These are phyloP conservation scores for Ustilago sp. DNA, from an alignment of 1,284 basidiomycete genomes.

Conservation along the genomic window DNA sequence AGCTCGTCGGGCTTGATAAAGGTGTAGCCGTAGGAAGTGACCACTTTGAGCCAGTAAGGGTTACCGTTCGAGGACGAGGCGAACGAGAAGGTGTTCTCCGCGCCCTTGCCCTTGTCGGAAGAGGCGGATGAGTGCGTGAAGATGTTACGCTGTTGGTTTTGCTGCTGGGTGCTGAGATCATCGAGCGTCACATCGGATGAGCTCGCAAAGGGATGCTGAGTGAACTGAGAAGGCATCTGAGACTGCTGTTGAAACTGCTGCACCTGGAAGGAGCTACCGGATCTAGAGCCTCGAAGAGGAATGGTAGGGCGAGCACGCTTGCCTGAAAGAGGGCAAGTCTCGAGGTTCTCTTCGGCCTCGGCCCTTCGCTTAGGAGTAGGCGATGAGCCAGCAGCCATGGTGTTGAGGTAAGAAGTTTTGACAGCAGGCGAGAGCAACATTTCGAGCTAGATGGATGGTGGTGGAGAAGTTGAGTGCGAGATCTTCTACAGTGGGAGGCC, in stretches of 20 bases:
- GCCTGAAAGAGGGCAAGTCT: slow-evolving; percentile 38
- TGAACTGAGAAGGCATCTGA: slow-evolving; percentile 9
- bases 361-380: slow-evolving; percentile 42
- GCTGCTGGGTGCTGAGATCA: slow-evolving; percentile 22
- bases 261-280: slow-evolving; percentile 20
- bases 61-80: slow-evolving; percentile 20
- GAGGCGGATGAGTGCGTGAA: slow-evolving; percentile 41
- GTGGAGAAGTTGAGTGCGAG: neutral
- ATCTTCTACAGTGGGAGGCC: neutral
- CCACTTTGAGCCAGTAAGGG: slow-evolving; percentile 52
- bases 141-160: slow-evolving; percentile 36
- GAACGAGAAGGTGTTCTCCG: slow-evolving; percentile 5
- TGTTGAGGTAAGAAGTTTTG: slow-evolving; percentile 54
- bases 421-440: slow-evolving; percentile 53
- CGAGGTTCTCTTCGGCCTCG: slow-evolving; percentile 36
- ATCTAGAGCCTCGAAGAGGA: slow-evolving; percentile 36
- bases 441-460: neutral
- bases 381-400: slow-evolving; percentile 41
- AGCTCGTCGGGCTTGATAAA: slow-evolving; percentile 50
- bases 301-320: slow-evolving; percentile 47
- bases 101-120: slow-evolving; percentile 25
- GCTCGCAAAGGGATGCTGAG: slow-evolving; percentile 34
- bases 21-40: slow-evolving; percentile 52
- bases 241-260: slow-evolving; percentile 20
- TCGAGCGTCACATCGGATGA: slow-evolving; percentile 49